Evolutionary conservation across 2,329 filamentous ascomycete species (phyloP).

Genomic region (Colletotrichum sp.): DNA sequence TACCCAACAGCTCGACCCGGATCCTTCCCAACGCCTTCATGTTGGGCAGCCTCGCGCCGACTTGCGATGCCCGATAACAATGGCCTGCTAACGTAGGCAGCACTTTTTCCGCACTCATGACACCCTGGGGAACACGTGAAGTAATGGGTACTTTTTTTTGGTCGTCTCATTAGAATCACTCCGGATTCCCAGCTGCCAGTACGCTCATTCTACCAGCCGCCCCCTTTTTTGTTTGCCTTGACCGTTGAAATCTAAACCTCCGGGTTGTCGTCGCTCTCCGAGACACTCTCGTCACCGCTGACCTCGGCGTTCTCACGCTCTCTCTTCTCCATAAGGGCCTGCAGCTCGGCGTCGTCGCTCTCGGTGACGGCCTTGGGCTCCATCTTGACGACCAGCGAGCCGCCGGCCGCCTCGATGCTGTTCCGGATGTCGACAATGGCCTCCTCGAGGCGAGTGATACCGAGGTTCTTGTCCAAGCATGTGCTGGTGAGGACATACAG

Average conservation of each 20-base stretch:
- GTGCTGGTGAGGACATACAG: conserved; percentile 96
- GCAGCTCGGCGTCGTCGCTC: conserved; percentile 95
- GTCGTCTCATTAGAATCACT: conserved; percentile 20
- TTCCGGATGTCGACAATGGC: conserved; percentile 87
- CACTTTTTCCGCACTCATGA: background rate
- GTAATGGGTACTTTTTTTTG: conserved; percentile 10
- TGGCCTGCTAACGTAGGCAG: background rate
- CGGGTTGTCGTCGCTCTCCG: conserved; percentile 87
- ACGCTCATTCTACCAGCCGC: conserved; percentile 22
- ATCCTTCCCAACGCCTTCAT: background rate
- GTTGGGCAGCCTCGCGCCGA: background rate
- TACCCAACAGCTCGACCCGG: background rate
- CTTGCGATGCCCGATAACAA: background rate
- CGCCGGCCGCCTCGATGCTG: conserved; percentile 80
- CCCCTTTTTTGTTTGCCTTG: conserved; percentile 15
- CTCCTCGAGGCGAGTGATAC: conserved; percentile 84
- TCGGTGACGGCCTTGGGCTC: conserved; percentile 98
- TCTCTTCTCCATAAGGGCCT: conserved; percentile 98
- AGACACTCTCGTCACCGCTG: conserved; percentile 95
- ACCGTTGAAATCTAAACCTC: conserved; percentile 14
- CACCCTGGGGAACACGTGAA: background rate
- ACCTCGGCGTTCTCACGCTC: conserved; percentile 98
- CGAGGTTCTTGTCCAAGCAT: conserved; percentile 89
- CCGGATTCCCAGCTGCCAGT: conserved; percentile 19
- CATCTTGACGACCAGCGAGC: conserved; percentile 92